phyloP scores from a whole-genome alignment of 116 monocot species.

The Posidonia oceanica region DNA sequence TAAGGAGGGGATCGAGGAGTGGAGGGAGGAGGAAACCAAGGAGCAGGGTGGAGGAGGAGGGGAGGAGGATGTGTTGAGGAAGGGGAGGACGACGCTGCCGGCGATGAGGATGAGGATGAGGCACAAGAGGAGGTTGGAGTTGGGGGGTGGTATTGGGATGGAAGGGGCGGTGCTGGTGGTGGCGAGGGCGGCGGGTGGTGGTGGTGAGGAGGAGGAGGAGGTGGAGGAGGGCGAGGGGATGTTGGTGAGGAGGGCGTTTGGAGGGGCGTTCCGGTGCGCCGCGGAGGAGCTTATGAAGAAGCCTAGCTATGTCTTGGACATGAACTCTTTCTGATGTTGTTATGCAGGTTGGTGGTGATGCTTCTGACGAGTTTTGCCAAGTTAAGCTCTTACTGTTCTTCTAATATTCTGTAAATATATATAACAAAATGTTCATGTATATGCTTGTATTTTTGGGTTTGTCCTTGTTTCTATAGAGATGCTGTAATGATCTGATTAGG shows the following conservation, averaged over 20 bases:
- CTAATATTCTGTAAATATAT: neutral
- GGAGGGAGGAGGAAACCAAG: neutral
- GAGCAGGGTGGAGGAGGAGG: neutral
- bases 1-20: slow-evolving; percentile 3
- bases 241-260: slow-evolving; percentile 2
- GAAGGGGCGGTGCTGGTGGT: slow-evolving; percentile 14
- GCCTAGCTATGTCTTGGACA: slow-evolving; percentile 12
- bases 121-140: slow-evolving; percentile 8
- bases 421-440: too few relatives aligned
- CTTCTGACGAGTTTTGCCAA: neutral
- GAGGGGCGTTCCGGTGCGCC: slow-evolving; percentile 9
- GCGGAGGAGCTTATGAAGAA: slow-evolving; percentile 14
- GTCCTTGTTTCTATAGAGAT: too few relatives aligned
- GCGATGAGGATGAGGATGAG: slow-evolving; percentile 19
- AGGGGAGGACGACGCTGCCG: slow-evolving; percentile 12
- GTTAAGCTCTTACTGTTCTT: neutral
- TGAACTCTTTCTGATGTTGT: slow-evolving; percentile 13
- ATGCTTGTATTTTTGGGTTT: too few relatives aligned
- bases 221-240: slow-evolving; percentile 9
- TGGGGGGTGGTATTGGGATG: slow-evolving; percentile 11
- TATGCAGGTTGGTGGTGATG: neutral
- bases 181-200: slow-evolving; percentile 9
- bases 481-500: too few relatives aligned
- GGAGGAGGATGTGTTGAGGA: neutral
- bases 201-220: slow-evolving; percentile 9